A percentile compares a stretch with the other conserved stretches of the same genome.
phyloP scores from a whole-genome alignment of 345 rosid genomes.

The Melaleuca quinquenervia region DNA sequence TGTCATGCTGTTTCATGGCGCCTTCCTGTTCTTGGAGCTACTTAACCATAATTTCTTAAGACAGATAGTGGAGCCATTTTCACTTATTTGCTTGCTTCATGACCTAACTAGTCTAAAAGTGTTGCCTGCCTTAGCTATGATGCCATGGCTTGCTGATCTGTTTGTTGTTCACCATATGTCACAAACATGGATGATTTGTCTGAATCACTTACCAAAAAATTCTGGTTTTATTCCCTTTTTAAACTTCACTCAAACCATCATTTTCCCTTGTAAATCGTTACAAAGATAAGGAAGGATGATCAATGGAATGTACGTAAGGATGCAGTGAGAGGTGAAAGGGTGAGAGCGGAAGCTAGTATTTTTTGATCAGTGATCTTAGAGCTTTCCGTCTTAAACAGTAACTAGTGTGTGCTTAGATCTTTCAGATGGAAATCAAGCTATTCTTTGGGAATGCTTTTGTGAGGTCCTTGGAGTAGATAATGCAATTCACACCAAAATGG shows the following conservation, averaged over 20 bases:
- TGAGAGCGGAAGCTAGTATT: background rate
- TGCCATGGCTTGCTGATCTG: background rate
- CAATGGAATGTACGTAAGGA: background rate
- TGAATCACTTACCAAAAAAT: background rate
- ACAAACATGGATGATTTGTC: background rate
- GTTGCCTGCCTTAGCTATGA: background rate
- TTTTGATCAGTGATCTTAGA: background rate
- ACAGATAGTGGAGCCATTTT: background rate
- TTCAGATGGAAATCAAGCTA: background rate
- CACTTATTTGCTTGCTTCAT: background rate
- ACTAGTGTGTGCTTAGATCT: background rate
- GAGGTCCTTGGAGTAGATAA: background rate
- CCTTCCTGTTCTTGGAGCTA: background rate
- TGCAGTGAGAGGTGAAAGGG: background rate
- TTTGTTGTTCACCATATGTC: background rate
- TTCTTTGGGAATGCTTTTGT: background rate
- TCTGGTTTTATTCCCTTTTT: background rate
- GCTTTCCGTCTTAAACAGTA: background rate
- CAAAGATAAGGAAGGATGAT: background rate
- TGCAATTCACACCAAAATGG: background rate
- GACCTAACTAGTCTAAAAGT: background rate
- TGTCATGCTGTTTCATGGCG: background rate
- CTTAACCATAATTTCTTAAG: background rate
- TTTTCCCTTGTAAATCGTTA: background rate
- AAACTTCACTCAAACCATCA: background rate